Base-by-base conservation (phyloP, 2,329 filamentous ascomycete species). In the Talaromyces verruculosus region DNA sequence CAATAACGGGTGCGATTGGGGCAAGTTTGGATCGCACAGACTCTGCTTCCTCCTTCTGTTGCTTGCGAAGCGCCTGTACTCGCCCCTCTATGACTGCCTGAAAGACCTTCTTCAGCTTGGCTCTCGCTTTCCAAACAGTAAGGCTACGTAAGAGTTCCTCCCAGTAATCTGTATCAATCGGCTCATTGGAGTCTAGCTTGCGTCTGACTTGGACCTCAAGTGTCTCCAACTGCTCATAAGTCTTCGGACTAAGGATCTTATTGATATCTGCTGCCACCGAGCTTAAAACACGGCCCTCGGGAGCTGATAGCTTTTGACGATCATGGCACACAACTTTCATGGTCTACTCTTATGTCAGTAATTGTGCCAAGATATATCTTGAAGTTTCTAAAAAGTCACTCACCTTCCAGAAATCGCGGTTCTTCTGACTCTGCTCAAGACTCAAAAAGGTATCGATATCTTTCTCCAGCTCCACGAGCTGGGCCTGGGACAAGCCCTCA, bases 91-190 rank as follows among this genome's bases (percentile, higher is more conserved):
- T 85, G 68, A 97, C 91, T 13, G 87, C 87, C 69, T 91, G 88
- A 70, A 89, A 93, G 17, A 97, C 88, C 68, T 87, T 89, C 70
- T 88, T 88, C 63, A 99, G 80, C 76, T 90, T 92, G 1, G 93
- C 92, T 76, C 91, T 93, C 39, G 95, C 92, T 80, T 98, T 98
- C 88, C 92, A 97, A 0, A 97, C 88, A 6, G 91, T 84, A 68
- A 99, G 82, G 74, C 89, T 96, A 70, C 89, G 89, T 68, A 99
- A 83, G 17, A 99, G 83, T 75, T 97, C 92, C 75, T 96, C 92
- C 95, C 95, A 99, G 77, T 98, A 99, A 79, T 99, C 95, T 2
- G 91, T 92, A 77, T 99, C 95, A 70, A 99, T 94, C 10, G 91
- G 89, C 74, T 97, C 93, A 74, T 97, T 89, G 7, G 92, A 96